Evolutionary conservation across 2,329 filamentous ascomycete genomes (phyloP).

Genomic region (Magnaporthiopsis incrustans): DNA sequence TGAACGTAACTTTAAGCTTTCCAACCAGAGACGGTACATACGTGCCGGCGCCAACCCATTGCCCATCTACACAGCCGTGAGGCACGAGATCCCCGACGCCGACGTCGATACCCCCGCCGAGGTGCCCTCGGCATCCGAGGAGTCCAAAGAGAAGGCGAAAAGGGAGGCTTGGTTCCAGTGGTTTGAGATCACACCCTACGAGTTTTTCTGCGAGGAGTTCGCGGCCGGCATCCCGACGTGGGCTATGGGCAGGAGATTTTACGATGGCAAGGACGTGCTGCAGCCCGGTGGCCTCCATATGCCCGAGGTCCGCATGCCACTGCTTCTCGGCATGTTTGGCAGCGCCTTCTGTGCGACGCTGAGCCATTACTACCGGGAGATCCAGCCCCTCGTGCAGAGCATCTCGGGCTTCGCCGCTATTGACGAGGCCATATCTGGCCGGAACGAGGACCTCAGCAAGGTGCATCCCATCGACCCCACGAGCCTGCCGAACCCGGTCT

Average conservation of each 20-base stretch:
- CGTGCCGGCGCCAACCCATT: slow-evolving; percentile 74
- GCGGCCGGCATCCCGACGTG: slow-evolving; percentile 89
- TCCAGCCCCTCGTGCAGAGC: slow-evolving; percentile 71
- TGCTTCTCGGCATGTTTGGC: slow-evolving; percentile 91
- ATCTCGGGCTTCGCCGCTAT: slow-evolving; percentile 68
- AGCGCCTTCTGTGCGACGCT: slow-evolving; percentile 94
- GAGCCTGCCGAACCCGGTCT: slow-evolving; percentile 79
- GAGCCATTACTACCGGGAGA: slow-evolving; percentile 91
- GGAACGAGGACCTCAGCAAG: slow-evolving; percentile 77
- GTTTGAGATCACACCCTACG: slow-evolving; percentile 93
- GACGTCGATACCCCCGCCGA: slow-evolving; percentile 29
- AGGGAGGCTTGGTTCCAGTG: slow-evolving; percentile 91
- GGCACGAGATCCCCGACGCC: slow-evolving; percentile 81
- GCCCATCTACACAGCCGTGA: slow-evolving; percentile 91
- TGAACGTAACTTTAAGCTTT: slow-evolving; percentile 79
- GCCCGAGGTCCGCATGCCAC: slow-evolving; percentile 75
- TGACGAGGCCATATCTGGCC: slow-evolving; percentile 74
- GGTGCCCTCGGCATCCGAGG: slow-evolving; percentile 30
- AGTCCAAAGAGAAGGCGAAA: slow-evolving; percentile 43
- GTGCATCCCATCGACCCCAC: slow-evolving; percentile 94
- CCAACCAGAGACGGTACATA: slow-evolving; percentile 71
- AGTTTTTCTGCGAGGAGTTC: slow-evolving; percentile 92
- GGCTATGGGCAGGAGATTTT: slow-evolving; percentile 79
- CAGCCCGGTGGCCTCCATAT: slow-evolving; percentile 57
- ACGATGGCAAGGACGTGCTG: slow-evolving; percentile 58